These are phyloP conservation scores for Ceratocystiopsis sp. DNA, from an alignment of 2,329 filamentous ascomycete species.

Conservation along the genomic window DNA sequence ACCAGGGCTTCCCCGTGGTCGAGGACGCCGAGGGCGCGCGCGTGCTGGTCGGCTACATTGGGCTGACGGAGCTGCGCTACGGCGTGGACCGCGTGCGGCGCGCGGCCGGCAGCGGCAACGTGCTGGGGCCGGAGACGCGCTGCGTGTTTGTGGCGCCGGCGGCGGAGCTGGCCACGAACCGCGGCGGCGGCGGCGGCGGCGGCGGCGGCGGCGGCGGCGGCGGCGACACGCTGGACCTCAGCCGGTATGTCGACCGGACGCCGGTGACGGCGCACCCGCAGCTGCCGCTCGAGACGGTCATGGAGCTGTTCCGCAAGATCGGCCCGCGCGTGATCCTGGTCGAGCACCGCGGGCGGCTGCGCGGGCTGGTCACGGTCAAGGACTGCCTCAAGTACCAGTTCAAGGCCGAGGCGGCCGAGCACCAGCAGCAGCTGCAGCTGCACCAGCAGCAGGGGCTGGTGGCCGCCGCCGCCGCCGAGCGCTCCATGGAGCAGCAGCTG, in stretches of 20 bases:
- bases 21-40: slow-evolving; percentile 52
- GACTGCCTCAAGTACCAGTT: slow-evolving; percentile 97
- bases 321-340: slow-evolving; percentile 79
- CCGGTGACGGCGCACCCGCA: slow-evolving; percentile 84
- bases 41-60: slow-evolving; percentile 77
- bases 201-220: slow-evolving; percentile 15
- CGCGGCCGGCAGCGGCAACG: slow-evolving; percentile 36
- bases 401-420: slow-evolving; percentile 77
- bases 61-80: slow-evolving; percentile 78
- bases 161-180: slow-evolving; percentile 11
- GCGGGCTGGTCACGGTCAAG: slow-evolving; percentile 84
- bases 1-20: slow-evolving; percentile 85
- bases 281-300: slow-evolving; percentile 84
- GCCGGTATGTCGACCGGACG: slow-evolving; percentile 73
- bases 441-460: slow-evolving; percentile 26
- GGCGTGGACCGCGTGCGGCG: slow-evolving; percentile 67
- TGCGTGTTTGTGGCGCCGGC: slow-evolving; percentile 52
- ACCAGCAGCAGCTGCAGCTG: slow-evolving; percentile 33
- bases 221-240: slow-evolving; percentile 49
- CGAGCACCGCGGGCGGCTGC: slow-evolving; percentile 71
- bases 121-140: slow-evolving; percentile 45
- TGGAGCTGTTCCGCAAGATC: slow-evolving; percentile 98
- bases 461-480: slow-evolving; percentile 31
- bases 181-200: slow-evolving; percentile 18
- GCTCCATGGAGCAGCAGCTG: slow-evolving; percentile 46